A percentile compares a stretch with the other conserved stretches of the same genome.
Conservation (phyloP, 441 rosid genomes). For the Iberis amara region DNA sequence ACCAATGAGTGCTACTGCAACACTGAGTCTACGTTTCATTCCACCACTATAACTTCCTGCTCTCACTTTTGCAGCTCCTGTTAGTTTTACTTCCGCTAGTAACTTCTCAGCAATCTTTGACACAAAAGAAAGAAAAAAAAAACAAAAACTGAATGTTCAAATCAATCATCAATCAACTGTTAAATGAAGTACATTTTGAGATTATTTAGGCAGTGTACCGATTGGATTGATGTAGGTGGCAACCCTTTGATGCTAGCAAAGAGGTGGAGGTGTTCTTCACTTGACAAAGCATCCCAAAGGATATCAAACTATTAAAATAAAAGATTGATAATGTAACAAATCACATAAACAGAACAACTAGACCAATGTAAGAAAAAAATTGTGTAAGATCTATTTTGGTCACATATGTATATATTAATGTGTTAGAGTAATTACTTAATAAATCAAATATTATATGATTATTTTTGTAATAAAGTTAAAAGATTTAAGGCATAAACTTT, state of each 20-base stretch:
- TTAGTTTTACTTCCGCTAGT: constrained; percentile 66
- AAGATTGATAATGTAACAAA: too few relatives aligned
- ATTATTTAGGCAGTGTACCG: too few relatives aligned
- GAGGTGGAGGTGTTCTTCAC: constrained; percentile 81
- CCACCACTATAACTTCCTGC: constrained; percentile 96
- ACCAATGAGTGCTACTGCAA: constrained; percentile 82
- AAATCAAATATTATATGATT: too few relatives aligned
- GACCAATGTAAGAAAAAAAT: background rate
- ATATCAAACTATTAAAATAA: constrained; percentile 64
- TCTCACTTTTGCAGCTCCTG: constrained; percentile 58
- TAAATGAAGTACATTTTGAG: too few relatives aligned
- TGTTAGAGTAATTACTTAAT: too few relatives aligned
- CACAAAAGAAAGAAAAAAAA: background rate
- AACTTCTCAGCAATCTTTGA: constrained; percentile 61
- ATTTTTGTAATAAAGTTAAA: too few relatives aligned
- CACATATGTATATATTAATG: too few relatives aligned
- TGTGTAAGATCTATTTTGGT: too few relatives aligned
- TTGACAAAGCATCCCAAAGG: constrained; percentile 84
- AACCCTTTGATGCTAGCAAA: constrained; percentile 86
- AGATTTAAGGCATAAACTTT: too few relatives aligned
- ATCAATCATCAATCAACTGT: too few relatives aligned
- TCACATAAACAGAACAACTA: too few relatives aligned
- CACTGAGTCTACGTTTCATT: constrained; percentile 92
- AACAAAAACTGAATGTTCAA: background rate
- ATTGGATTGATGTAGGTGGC: constrained; percentile 48